Base-by-base conservation (phyloP, 2,329 filamentous ascomycete genomes). In the Fonsecaea pedrosoi region DNA sequence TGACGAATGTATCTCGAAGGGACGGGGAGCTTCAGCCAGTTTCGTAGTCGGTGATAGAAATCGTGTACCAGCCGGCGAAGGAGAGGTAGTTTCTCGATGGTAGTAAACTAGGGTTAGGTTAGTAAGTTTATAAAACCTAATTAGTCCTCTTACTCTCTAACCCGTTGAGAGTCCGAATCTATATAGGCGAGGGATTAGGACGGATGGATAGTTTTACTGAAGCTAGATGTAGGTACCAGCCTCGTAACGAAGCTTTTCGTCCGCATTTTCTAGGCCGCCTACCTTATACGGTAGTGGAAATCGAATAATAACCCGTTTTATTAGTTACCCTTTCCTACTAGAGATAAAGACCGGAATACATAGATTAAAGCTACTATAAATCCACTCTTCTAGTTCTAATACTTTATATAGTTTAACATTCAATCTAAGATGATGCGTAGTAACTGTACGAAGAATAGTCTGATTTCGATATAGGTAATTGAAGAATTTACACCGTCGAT, bases 211-310 rank as follows among this genome's bases (percentile, higher is more conserved):
- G 15, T 63, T 56, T 57, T 63, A 10, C 37, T 57, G 60, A 56
- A 75, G 65, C 74, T 72, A 76, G 38, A 69, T 68, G 67, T 75
- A 77, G 15, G 74, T 73, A 4, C 64, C 73, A 12, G 69, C 74
- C 58, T 77, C 74, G 66, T 70, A 76, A 40, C 64, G 60, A 53
- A 75, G 58, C 60, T 76, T 77, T 64, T 76, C 73, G 68, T 75
- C 74, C 10, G 62, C 67, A 66, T 76, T 76, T 18, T 72, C 72
- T 12, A 73, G 71, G 13, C 57, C 56, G 5, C 72, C 75, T 6
- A 75, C 61, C 13, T 69, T 66, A 58, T 75, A 75, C 3, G 73
- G 74, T 4, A 76, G 66, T 10, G 73, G 72, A 59, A 76, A 66
- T 15, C 69, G 70, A 42, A 75, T 68, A 15, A 74, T 45, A 2